A percentile compares a stretch with the other conserved stretches of the same genome.
Conservation (phyloP, 2,329 filamentous ascomycete species). For the Aspergillus melleus region DNA sequence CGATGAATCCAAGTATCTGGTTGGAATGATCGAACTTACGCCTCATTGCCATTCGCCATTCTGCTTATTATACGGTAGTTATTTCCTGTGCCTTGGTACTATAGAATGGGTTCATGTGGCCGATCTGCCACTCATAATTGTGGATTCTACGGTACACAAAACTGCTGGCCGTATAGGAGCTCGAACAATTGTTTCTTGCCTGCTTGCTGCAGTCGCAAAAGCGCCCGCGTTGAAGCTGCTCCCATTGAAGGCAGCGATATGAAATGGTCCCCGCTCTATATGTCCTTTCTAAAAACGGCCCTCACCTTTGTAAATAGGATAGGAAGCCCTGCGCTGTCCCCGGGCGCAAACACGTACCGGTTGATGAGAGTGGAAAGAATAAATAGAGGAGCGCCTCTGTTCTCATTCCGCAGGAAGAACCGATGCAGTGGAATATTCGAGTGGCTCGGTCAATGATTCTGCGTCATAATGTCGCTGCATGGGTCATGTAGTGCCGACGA, state of each 20-base stretch:
- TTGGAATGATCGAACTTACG: not conserved
- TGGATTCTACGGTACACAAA: not conserved
- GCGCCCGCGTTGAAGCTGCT: not conserved
- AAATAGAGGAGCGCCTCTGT: not conserved
- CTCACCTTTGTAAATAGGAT: not conserved
- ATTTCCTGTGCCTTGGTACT: not conserved
- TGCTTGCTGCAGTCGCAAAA: not conserved
- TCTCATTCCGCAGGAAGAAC: not conserved
- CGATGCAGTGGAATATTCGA: not conserved
- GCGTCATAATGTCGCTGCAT: not conserved
- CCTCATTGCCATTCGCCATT: not conserved
- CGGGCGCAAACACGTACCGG: not conserved
- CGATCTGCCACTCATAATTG: not conserved
- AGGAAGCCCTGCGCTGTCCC: not conserved
- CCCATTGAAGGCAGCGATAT: not conserved
- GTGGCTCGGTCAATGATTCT: not conserved
- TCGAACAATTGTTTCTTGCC: not conserved
- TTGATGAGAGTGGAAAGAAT: not conserved
- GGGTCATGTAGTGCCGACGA: not conserved
- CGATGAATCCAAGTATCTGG: not conserved
- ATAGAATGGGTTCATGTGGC: not conserved
- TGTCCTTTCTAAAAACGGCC: not conserved
- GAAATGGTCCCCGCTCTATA: not conserved
- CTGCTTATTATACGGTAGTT: not conserved
- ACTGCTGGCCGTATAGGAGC: not conserved